Percentiles rank a stretch among this genome's conserved stretches.
phyloP scores from a whole-genome alignment of 2,329 filamentous ascomycete genomes.

The Coniochaeta sp. region DNA sequence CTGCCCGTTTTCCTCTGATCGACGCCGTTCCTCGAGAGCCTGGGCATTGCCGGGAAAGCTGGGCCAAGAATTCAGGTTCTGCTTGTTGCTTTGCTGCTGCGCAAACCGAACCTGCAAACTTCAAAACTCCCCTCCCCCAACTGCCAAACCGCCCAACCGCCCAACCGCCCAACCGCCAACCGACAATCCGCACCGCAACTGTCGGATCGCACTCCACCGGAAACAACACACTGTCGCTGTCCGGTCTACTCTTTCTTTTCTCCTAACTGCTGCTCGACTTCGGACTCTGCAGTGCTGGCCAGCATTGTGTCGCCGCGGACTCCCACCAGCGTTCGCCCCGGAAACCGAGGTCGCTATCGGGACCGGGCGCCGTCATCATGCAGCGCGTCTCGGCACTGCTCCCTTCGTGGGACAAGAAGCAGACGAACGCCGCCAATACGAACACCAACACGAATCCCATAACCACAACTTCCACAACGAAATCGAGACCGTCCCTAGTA shows the following conservation, averaged over 20 bases:
- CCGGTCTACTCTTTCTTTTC: neutral
- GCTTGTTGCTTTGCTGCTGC: no score
- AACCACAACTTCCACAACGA: slow-evolving; percentile 3
- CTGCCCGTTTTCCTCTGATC: neutral
- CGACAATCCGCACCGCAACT: neutral
- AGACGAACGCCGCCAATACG: slow-evolving; percentile 13
- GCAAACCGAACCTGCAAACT: no score
- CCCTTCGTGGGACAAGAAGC: slow-evolving; percentile 26
- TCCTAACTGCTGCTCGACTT: neutral
- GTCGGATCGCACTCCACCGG: neutral
- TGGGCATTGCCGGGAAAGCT: neutral
- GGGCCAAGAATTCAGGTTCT: no score
- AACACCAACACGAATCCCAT: slow-evolving; percentile 6
- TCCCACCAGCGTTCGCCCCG: neutral
- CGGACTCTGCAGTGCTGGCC: no score
- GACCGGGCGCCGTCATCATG: slow-evolving; percentile 22
- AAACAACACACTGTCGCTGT: neutral
- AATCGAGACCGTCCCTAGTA: slow-evolving; percentile 7
- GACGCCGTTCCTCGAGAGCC: neutral
- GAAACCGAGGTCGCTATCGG: neutral
- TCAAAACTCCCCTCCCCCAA: neutral
- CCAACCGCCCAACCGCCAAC: no score
- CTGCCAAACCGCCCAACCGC: no score
- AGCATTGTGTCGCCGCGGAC: neutral
- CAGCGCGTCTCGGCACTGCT: slow-evolving; percentile 40